phyloP scores from a whole-genome alignment of 306 rosid species.

The Gastrolobium villosum region DNA sequence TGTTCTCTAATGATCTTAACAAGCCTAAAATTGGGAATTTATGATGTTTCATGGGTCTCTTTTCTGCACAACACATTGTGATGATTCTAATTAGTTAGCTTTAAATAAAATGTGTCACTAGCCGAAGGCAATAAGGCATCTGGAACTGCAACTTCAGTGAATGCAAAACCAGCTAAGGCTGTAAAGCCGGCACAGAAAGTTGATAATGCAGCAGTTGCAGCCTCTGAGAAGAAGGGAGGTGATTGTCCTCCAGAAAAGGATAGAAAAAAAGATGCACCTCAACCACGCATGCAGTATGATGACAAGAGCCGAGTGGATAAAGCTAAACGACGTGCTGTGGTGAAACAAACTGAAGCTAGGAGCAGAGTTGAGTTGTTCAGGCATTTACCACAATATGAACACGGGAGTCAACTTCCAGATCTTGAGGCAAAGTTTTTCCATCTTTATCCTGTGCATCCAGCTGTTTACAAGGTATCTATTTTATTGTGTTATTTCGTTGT shows the following conservation, averaged over 20 bases:
- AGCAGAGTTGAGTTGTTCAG: constrained; percentile 72
- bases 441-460: constrained; percentile 64
- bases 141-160: constrained; percentile 47
- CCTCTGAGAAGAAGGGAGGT: constrained; percentile 63
- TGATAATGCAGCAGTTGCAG: constrained; percentile 60
- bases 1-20: constrained; percentile 24
- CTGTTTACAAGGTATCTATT: constrained; percentile 64
- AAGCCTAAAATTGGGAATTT: constrained; percentile 18
- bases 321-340: constrained; percentile 71
- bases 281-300: constrained; percentile 75
- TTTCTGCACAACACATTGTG: constrained; percentile 25
- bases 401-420: constrained; percentile 72
- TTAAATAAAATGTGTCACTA: constrained; percentile 42
- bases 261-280: constrained; percentile 75
- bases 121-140: constrained; percentile 62
- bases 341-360: constrained; percentile 70
- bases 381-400: constrained; percentile 76
- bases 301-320: constrained; percentile 69
- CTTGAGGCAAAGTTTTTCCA: constrained; percentile 67
- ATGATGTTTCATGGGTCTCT: constrained; percentile 1
- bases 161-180: constrained; percentile 57
- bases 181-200: constrained; percentile 55
- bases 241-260: constrained; percentile 65
- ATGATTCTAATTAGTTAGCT: constrained; percentile 40
- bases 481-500: background rate